These are phyloP conservation scores for Arctium minus DNA, from an alignment of 129 eudicot species.

Conservation along the genomic window DNA sequence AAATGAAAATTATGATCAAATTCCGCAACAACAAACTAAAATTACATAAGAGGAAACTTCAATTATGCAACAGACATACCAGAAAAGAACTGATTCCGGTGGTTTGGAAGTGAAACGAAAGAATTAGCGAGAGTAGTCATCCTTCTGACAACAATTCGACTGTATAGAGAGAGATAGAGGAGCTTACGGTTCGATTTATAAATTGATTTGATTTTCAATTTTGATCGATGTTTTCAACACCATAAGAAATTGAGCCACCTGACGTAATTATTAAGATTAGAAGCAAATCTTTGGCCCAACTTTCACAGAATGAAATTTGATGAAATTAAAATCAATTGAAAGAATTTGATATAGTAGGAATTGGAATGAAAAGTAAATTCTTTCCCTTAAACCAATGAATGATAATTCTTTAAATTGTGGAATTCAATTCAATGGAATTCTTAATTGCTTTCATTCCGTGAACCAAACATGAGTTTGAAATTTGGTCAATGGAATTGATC, in stretches of 20 bases:
- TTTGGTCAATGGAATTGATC: no score
- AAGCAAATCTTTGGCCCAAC: neutral
- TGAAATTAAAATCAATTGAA: no score
- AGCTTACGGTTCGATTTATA: constrained; percentile 17
- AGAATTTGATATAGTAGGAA: no score
- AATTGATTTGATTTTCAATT: neutral
- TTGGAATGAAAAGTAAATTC: no score
- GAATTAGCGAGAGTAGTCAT: constrained; percentile 41
- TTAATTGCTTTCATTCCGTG: no score
- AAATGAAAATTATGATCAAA: neutral
- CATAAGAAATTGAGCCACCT: neutral
- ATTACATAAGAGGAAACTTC: neutral
- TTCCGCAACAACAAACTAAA: neutral
- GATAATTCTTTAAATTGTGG: no score
- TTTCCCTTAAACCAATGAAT: no score
- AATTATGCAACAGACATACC: constrained; percentile 24
- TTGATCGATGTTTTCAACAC: constrained; percentile 14
- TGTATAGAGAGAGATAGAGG: constrained; percentile 2
- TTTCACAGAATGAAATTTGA: no score
- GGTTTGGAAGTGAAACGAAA: constrained; percentile 24
- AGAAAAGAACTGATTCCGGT: constrained; percentile 20
- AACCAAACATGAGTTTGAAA: no score
- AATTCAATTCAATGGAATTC: no score
- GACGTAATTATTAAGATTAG: neutral
- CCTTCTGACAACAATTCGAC: constrained; percentile 5